Base-by-base conservation (phyloP, 352 stramenopile genomes). In the Phytopythium boreale region DNA sequence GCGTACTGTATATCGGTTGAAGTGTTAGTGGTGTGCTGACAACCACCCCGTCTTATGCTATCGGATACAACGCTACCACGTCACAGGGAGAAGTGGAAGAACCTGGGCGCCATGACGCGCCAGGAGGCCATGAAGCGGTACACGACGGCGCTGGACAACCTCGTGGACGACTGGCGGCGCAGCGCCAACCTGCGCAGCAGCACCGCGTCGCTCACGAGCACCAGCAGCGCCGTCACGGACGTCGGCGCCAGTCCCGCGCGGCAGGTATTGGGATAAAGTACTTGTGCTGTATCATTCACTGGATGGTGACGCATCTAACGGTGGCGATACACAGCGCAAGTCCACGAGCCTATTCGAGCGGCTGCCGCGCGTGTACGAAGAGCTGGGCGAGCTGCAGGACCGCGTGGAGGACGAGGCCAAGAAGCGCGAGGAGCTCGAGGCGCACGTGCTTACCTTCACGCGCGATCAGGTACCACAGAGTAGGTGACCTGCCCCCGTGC, bases 41-140 rank as follows among this genome's bases (percentile, higher is more conserved):
- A n/a, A n/a, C n/a, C n/a, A n/a, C n/a, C n/a, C n/a, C n/a, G n/a
- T 26, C 3, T 27, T 64, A 31, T 53, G 47, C 47, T 31, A 24
- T n/a, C 24, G 24, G 47, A 36, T n/a, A n/a, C 47, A 34, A 53
- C 27, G 27, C 15, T 24, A 24, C 49, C 12, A 17, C 17, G 49
- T 39, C 56, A 61, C 20, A 87, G 79, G 80, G 79, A 90, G 56
- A 95, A 93, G 50, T 95, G 86, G 86, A 68, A 75, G 24, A 77
- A 77, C 24, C 68, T 95, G 10, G 86, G 82, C n/a, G 56, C 57
- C 15, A 87, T 88, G 77, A 88, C 78, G 9, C 79, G 77, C 26
- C 82, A 92, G 46, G 80, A 90, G 59, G 86, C 86, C 62, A 95
- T 92, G 86, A 85, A 87, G 60, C 69, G 75, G 15, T 95, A 93